These are phyloP conservation scores for Lanmaoa pseudosensibilis DNA, from an alignment of 768 basidiomycete species.

Conservation along the genomic window DNA sequence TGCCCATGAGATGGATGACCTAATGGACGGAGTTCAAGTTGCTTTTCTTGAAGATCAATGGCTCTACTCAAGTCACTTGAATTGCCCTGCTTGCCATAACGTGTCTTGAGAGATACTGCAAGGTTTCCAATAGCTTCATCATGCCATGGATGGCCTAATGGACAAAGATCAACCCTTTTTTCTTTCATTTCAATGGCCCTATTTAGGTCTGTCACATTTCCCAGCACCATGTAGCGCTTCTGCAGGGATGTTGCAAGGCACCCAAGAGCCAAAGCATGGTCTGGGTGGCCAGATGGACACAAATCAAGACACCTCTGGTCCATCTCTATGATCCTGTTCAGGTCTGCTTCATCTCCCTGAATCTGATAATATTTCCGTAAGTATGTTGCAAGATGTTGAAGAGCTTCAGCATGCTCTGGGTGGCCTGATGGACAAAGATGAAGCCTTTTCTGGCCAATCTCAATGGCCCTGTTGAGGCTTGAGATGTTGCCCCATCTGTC, in stretches of 20 bases:
- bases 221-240: accelerated
- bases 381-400: not conserved
- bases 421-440: not conserved
- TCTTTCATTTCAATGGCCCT: not conserved
- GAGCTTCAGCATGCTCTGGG: not conserved
- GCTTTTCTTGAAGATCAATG: too few relatives aligned
- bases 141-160: not conserved
- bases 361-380: not conserved
- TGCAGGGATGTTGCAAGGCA: not conserved
- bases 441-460: accelerated
- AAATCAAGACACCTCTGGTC: not conserved
- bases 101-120: too few relatives aligned
- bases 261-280: not conserved
- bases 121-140: not conserved
- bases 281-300: not conserved
- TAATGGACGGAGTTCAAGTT: too few relatives aligned
- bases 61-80: too few relatives aligned
- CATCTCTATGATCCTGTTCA: not conserved
- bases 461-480: not conserved
- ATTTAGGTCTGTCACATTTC: not conserved
- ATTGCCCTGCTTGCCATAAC: too few relatives aligned
- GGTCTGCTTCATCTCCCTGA: not conserved
- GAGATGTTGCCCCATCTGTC: not conserved
- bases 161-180: not conserved
- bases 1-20: too few relatives aligned